Evolutionary conservation across 108 stramenopile species (phyloP), one percentile per base, ranked within the genome.

Genomic region (Ochromonas danica): DNA sequence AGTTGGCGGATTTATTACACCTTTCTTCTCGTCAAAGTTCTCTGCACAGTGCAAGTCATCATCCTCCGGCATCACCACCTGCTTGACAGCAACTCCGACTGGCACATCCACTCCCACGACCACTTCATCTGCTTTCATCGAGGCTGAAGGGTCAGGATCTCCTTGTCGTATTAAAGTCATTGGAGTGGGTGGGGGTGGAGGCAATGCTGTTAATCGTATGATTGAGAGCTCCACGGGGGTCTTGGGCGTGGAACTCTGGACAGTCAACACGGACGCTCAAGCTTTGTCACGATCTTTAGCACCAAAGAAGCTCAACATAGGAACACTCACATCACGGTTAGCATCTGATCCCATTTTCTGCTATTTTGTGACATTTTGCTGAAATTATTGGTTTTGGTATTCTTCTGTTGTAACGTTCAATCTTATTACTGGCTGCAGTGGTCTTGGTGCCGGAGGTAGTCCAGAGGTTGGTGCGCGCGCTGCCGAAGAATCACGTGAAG

Each of bases 191-290:
- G 90, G 90, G 35, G 90, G 88, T 28, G 90, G 90, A 0, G 89
- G 89, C 40, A 91, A 91, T 62, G 90, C 90, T 25, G 87, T 90
- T 17, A 89, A 90, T 74, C 85, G 89, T 61, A 90, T 90, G 90
- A 85, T 90, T 27, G 84, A 88, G 17, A 88, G 87, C 41, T 80
- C 80, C 1, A 79, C 83, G 30, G 71, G 61, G 42, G 74, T 85
- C 41, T 61, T 81, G 17, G 90, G 90, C 22, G 90, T 91, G 61
- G 83, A 89, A 61, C 89, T 91, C 40, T 81, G 88, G 79, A 87
- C 89, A 1, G 84, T 91, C 63, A 90, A 90, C 70, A 90, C 89
- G 43, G 89, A 90, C 62, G 88, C 89, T 31, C 89, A 90, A 63
- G 87, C 88, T 10, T 80, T 89, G 42, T 80, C 85, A 63, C 78